Base-by-base conservation (phyloP, 1,284 basidiomycete genomes). In the Schizopora paradoxa region DNA sequence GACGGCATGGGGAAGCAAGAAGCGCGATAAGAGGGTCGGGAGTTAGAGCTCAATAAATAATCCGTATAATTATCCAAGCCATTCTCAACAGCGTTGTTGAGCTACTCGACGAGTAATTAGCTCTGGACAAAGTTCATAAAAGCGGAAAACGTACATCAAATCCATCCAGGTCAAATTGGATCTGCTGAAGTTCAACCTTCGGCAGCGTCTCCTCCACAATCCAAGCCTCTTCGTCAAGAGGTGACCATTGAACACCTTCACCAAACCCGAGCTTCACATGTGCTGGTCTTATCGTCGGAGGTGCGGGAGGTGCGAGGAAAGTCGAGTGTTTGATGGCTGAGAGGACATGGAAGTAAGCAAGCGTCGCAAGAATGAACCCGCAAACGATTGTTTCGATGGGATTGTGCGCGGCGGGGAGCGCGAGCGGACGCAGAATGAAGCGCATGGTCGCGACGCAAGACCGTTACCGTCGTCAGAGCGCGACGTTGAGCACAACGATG, bases 121-220 rank as follows among this genome's bases (percentile, higher is more conserved):
- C n/a, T n/a, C n/a, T n/a, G n/a, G n/a, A n/a, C n/a, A n/a, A n/a
- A n/a, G n/a, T n/a, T n/a, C n/a, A n/a, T n/a, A n/a, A n/a, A n/a
- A n/a, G n/a, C n/a, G n/a, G n/a, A n/a, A n/a, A n/a, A n/a, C n/a
- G n/a, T n/a, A n/a, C n/a, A n/a, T n/a, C n/a, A n/a, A n/a, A n/a
- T n/a, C 61, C 60, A 48, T 77, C 75, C 16, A 76, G 64, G 7
- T 72, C 67, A 55, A 86, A 76, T 13, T 82, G 62, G 26, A 88
- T 58, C 54, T 83, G 82, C 61, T 84, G 79, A 25, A 87, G 57
- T 54, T 86, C 83, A 26, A 85, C 53, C n/a, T n/a, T n/a, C n/a
- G n/a, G n/a, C n/a, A n/a, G n/a, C n/a, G n/a, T n/a, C n/a, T n/a
- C n/a, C n/a, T 25, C 19, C 43, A 23, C 65, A 21, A 56, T 53